These are phyloP conservation scores for Lepidium sativum DNA, from an alignment of 345 rosid genomes.

Conservation along the genomic window DNA sequence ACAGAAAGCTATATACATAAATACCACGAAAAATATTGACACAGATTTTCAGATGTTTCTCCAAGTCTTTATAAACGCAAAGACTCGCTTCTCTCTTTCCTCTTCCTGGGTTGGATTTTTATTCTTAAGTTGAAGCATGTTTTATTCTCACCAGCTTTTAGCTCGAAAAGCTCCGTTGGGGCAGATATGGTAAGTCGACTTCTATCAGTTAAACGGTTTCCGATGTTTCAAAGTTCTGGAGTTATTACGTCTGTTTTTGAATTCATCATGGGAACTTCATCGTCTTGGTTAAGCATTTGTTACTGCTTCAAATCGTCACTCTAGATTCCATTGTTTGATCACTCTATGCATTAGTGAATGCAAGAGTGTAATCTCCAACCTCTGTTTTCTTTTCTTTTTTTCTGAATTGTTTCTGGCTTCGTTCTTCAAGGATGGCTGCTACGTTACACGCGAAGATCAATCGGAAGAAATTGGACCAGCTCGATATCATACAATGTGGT, in stretches of 20 bases:
- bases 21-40: neutral
- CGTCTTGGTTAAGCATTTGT: slow-evolving; percentile 4
- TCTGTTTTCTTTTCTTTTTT: neutral
- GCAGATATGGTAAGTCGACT: slow-evolving; percentile 65
- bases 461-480: slow-evolving; percentile 58
- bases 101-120: neutral
- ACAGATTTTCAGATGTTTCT: neutral
- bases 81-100: slow-evolving; percentile 3
- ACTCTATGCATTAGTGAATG: neutral
- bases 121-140: slow-evolving; percentile 37
- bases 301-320: neutral
- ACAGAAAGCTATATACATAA: neutral
- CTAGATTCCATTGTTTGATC: neutral
- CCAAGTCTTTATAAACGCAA: neutral
- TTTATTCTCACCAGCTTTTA: slow-evolving; percentile 87
- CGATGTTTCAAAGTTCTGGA: neutral
- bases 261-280: neutral
- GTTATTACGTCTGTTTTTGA: neutral
- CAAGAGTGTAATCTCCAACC: neutral
- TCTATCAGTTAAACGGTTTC: neutral
- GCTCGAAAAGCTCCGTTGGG: slow-evolving; percentile 98
- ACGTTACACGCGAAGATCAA: slow-evolving; percentile 82
- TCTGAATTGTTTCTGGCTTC: neutral
- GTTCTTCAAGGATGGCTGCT: slow-evolving; percentile 67
- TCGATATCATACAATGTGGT: slow-evolving; percentile 72